Conservation (phyloP, 2,329 filamentous ascomycete genomes). For the Exophiala mesophila region DNA sequence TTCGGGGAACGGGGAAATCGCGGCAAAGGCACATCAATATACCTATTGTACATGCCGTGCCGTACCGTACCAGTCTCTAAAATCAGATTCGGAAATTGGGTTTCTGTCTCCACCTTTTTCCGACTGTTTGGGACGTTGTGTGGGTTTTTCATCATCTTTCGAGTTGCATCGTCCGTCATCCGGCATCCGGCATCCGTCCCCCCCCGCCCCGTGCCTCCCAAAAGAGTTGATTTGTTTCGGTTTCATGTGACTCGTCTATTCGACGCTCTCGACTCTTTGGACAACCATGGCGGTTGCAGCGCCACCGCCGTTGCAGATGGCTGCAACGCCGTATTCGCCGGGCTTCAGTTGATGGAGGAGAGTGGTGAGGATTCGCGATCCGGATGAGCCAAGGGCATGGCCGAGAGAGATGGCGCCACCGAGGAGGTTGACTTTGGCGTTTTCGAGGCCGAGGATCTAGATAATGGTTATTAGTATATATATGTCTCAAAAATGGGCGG, state of each 20-base stretch:
- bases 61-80: no score
- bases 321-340: slow-evolving; percentile 89
- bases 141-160: no score
- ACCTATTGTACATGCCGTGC: no score
- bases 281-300: slow-evolving; percentile 89
- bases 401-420: slow-evolving; percentile 90
- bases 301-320: slow-evolving; percentile 95
- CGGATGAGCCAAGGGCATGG: slow-evolving; percentile 89
- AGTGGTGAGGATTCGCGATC: slow-evolving; percentile 83
- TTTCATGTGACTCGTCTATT: slow-evolving; percentile 30
- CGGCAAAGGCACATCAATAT: no score
- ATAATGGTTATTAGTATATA: slow-evolving; percentile 21
- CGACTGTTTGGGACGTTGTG: no score
- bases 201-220: no score
- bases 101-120: no score
- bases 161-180: no score
- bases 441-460: slow-evolving; percentile 72
- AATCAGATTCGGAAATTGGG: no score
- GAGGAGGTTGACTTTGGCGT: slow-evolving; percentile 76
- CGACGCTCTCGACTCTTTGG: slow-evolving; percentile 63
- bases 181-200: no score
- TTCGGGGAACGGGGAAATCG: no score
- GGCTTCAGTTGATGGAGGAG: slow-evolving; percentile 85
- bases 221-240: not conserved
- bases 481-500: no score